Evolutionary conservation across 2,329 filamentous ascomycete species (phyloP), one percentile per base, ranked within the genome.

Genomic region (Penicillium sp.): DNA sequence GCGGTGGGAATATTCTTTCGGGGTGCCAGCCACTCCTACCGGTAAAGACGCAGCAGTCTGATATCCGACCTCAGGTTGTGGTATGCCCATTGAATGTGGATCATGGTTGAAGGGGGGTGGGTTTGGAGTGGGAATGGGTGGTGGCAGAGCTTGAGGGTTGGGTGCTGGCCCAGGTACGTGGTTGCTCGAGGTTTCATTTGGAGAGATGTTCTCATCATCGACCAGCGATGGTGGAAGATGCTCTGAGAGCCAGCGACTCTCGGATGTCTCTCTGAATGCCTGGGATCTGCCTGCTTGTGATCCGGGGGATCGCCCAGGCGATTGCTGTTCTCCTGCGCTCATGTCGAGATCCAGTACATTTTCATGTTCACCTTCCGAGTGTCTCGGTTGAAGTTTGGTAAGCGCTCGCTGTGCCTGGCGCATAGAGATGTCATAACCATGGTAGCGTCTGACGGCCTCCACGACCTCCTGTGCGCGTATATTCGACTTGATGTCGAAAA

Each of bases 351-450:
- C 58, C 31, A 60, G 48, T 22, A 49, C 38, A 27, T 55, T 54
- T 14, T 65, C 64, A 29, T 50, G 56, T 37, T 61, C 57, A 34
- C 52, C 55, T 27, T 54, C 57, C 5, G 55, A 41, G 34, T 59
- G 61, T 37, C 61, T 62, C 25, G 68, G 65, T 44, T 71, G 67
- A 22, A 72, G 34, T 44, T 63, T 65, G 14, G 62, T 68, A 27
- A 72, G 63, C 27, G 68, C 69, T 28, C 67, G 63, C 49, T 72
- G 69, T 16, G 69, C 68, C 52, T 72, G 69, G 54, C 66, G 61
- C 57, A 66, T 68, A 2, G 67, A 68, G 29, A 72, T 71, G 37
- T 70, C 67, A 53, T 70, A 70, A 42, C 68, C 69, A 55, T 72
- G 68, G 53, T 70, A 71, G 18, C 68, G 65, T 55, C 70, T 72